Conservation (phyloP, 257 asterid species). For the Plantago ovata region DNA sequence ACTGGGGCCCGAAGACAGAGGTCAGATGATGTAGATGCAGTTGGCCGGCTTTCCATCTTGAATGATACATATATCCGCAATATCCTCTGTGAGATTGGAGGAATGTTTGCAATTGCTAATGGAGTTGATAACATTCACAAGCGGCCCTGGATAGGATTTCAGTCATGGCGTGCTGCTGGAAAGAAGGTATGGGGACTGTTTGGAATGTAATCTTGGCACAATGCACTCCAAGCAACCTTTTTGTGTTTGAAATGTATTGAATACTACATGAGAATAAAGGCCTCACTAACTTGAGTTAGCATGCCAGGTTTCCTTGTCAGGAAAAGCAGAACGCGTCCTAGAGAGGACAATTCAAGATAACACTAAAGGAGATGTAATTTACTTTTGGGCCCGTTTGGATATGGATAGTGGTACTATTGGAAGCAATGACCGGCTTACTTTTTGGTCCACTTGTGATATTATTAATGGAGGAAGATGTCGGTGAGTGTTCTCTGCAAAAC, state of each 20-base stretch:
- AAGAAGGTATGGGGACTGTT: slow-evolving; percentile 52
- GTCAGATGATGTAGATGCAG: slow-evolving; percentile 97
- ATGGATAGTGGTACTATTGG: slow-evolving; percentile 64
- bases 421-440: slow-evolving; percentile 63
- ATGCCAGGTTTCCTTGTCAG: slow-evolving; percentile 72
- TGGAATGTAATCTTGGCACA: neutral
- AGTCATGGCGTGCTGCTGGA: slow-evolving; percentile 97
- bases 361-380: slow-evolving; percentile 75
- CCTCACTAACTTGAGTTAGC: slow-evolving; percentile 19
- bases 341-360: slow-evolving; percentile 69
- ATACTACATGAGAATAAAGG: neutral
- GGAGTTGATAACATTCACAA: slow-evolving; percentile 82
- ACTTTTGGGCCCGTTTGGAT: slow-evolving; percentile 76
- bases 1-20: slow-evolving; percentile 59
- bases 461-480: slow-evolving; percentile 96
- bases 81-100: slow-evolving; percentile 92
- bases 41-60: slow-evolving; percentile 74
- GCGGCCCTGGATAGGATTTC: slow-evolving; percentile 99
- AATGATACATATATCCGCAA: slow-evolving; percentile 73
- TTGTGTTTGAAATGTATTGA: neutral
- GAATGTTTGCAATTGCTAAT: slow-evolving; percentile 90
- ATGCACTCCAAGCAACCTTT: neutral
- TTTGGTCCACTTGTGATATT: slow-evolving; percentile 96
- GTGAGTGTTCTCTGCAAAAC: slow-evolving; percentile 37
- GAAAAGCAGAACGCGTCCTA: slow-evolving; percentile 67